Conservation (phyloP, 306 rosid species). For the Casuarina equisetifolia region DNA sequence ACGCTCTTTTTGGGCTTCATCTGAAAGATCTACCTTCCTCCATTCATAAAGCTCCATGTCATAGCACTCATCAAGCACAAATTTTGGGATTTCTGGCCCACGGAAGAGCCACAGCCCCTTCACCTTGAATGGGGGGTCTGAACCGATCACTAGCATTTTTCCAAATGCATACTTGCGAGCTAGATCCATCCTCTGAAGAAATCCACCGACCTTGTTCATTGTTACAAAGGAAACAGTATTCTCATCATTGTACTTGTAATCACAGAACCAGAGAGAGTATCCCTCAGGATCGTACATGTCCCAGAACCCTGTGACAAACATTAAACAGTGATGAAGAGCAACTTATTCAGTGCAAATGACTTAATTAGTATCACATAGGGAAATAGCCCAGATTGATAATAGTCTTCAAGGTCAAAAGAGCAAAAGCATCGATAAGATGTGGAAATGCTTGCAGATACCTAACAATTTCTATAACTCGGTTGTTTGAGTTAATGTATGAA, state of each 20-base stretch:
- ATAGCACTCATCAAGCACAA: conserved; percentile 78
- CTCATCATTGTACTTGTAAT: conserved; percentile 87
- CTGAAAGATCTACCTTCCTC: conserved; percentile 71
- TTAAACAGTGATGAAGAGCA: not conserved
- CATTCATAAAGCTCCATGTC: conserved; percentile 92
- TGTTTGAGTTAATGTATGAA: no score
- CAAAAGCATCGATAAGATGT: no score
- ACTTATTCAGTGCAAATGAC: not conserved
- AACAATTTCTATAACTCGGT: no score
- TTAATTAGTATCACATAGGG: not conserved
- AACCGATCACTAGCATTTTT: conserved; percentile 84
- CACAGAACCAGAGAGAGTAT: conserved; percentile 90
- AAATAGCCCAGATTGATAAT: not conserved
- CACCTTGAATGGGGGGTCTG: conserved; percentile 77
- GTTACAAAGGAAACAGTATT: conserved; percentile 84
- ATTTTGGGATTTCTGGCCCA: conserved; percentile 73
- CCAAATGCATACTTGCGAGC: conserved; percentile 90
- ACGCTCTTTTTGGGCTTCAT: conserved; percentile 79
- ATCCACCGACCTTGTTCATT: conserved; percentile 78
- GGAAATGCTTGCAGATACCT: no score
- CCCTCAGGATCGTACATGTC: conserved; percentile 96
- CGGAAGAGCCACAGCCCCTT: conserved; percentile 96
- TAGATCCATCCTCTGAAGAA: conserved; percentile 86
- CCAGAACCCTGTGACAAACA: conserved; percentile 71
- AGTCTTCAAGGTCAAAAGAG: not conserved